phyloP scores from a whole-genome alignment of 1,139 yeast species.

The Keqinozyma sinolaborantium region DNA sequence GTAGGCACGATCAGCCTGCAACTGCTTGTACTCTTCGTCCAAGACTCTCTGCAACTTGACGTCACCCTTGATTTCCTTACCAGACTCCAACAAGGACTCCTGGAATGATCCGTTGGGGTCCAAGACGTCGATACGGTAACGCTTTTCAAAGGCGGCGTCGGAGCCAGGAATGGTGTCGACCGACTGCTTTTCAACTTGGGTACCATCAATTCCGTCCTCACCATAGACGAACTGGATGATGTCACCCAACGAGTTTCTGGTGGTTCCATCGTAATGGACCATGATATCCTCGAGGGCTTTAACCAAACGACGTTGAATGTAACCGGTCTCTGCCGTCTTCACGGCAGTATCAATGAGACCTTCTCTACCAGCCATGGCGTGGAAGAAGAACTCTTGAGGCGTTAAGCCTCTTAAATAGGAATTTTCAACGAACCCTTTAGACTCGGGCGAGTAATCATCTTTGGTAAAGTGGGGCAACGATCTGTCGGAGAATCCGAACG shows the following conservation, averaged over 20 bases:
- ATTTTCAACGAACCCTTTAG: conserved; percentile 96
- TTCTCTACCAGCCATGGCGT: conserved; percentile 99
- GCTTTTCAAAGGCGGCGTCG: conserved; percentile 73
- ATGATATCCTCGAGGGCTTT: conserved; percentile 98
- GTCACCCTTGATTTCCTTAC: conserved; percentile 89
- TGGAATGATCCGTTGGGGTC: conserved; percentile 61
- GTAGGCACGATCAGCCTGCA: conserved; percentile 71
- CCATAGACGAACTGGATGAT: conserved; percentile 95
- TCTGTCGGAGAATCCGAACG: conserved; percentile 94
- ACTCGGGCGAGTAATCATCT: conserved; percentile 97
- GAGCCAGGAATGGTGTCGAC: conserved; percentile 96
- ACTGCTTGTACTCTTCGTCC: conserved; percentile 81
- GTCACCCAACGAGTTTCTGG: conserved; percentile 96
- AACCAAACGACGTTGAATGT: conserved; percentile 97
- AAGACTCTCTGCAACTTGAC: conserved; percentile 73
- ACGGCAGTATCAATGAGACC: conserved; percentile 99
- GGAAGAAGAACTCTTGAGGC: conserved; percentile 98
- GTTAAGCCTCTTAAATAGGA: conserved; percentile 96
- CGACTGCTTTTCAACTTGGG: conserved; percentile 97
- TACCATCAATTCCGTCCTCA: conserved; percentile 98
- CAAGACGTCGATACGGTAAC: conserved; percentile 86
- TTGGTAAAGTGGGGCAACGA: conserved; percentile 96
- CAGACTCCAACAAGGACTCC: conserved; percentile 79
- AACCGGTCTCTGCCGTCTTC: conserved; percentile 98
- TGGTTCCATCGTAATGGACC: conserved; percentile 98